Evolutionary conservation across 2,329 filamentous ascomycete species (phyloP).

Genomic region (Microcyclospora tardicrescens): DNA sequence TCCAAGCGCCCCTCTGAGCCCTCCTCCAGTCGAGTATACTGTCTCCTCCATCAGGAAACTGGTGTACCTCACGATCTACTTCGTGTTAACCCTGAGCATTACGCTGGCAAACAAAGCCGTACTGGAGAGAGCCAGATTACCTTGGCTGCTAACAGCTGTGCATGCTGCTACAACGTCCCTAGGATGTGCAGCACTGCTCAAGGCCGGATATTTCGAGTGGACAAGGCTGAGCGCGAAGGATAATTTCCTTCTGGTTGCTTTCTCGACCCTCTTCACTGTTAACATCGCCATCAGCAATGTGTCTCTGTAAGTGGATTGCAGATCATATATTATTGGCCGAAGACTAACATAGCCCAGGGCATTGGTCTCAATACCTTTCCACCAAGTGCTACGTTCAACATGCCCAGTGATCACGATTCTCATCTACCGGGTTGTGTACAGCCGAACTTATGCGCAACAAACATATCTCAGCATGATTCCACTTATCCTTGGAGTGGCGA

Average conservation of each 20-base stretch:
- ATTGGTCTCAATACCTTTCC: slow-evolving; percentile 52
- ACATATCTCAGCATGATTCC: slow-evolving; percentile 50
- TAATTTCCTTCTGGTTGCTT: slow-evolving; percentile 43
- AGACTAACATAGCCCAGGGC: neutral
- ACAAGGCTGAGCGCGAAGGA: slow-evolving; percentile 41
- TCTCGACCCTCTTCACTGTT: slow-evolving; percentile 49
- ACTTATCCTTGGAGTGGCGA: slow-evolving; percentile 45
- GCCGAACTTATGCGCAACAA: slow-evolving; percentile 40
- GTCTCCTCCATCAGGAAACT: neutral
- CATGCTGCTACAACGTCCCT: slow-evolving; percentile 45
- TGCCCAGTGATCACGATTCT: slow-evolving; percentile 49
- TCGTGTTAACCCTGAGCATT: slow-evolving; percentile 33
- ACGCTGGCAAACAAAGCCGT: slow-evolving; percentile 47
- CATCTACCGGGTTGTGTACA: slow-evolving; percentile 46
- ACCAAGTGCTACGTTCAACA: slow-evolving; percentile 51
- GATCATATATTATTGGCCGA: too few species aligned
- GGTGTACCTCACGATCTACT: neutral
- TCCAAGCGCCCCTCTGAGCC: neutral
- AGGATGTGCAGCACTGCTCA: slow-evolving; percentile 43
- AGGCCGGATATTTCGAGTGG: slow-evolving; percentile 40
- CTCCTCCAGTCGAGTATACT: neutral
- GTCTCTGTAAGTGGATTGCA: slow-evolving; percentile 34
- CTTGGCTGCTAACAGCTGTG: slow-evolving; percentile 48
- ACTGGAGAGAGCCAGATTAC: slow-evolving; percentile 39
- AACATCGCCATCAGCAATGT: slow-evolving; percentile 54